Conservation (phyloP, 495 filamentous ascomycete species). For the Aspergillus coremiiformis region DNA sequence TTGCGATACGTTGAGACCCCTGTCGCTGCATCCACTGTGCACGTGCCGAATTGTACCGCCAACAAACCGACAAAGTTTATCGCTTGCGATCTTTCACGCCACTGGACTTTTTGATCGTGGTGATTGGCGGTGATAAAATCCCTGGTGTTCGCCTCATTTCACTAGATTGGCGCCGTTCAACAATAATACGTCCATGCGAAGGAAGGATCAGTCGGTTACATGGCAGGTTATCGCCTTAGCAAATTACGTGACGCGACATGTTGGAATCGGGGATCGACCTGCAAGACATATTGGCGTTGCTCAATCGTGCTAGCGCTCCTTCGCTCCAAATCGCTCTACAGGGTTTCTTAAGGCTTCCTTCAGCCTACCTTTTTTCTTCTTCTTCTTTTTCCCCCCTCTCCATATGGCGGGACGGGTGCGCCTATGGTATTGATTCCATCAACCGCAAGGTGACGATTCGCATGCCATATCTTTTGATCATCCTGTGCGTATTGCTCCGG, state of each 20-base stretch:
- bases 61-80: slow-evolving; percentile 3
- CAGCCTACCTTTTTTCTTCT: background rate
- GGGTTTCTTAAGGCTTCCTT: background rate
- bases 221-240: background rate
- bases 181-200: background rate
- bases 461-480: background rate
- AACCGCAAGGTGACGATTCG: background rate
- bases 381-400: too few relatives aligned
- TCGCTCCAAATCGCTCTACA: background rate
- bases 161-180: slow-evolving; percentile 3
- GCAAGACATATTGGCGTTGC: background rate
- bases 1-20: slow-evolving; percentile 4
- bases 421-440: background rate
- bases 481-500: background rate
- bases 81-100: background rate
- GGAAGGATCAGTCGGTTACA: background rate
- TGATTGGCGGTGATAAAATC: background rate
- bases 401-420: background rate
- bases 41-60: slow-evolving; percentile 3
- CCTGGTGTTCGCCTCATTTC: background rate
- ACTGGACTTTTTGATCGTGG: background rate
- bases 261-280: background rate
- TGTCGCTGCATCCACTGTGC: slow-evolving; percentile 8
- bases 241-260: background rate
- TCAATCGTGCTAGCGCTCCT: background rate